A percentile compares a stretch with the other conserved stretches of the same genome.
These are phyloP conservation scores for Erythrobasidium hasegawianum DNA, from an alignment of 1,284 basidiomycete genomes.

Conservation along the genomic window DNA sequence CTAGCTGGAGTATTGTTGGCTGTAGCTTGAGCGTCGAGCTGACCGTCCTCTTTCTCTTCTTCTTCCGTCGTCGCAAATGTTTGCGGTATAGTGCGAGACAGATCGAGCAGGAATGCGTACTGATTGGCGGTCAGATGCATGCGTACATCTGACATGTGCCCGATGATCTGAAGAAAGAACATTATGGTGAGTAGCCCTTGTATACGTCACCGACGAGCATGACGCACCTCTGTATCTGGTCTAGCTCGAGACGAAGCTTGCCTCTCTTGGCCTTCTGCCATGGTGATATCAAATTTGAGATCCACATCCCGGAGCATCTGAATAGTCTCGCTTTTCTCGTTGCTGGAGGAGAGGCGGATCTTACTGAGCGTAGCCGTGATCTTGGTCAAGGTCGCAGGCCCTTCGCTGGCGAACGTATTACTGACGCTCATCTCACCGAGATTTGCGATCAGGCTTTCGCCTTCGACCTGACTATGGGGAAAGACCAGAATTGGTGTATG, in stretches of 20 bases:
- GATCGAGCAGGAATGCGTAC: slow-evolving; percentile 69
- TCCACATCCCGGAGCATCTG: slow-evolving; percentile 93
- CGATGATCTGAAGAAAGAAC: slow-evolving; percentile 55
- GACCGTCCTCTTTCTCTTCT: slow-evolving; percentile 44
- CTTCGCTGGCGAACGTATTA: slow-evolving; percentile 66
- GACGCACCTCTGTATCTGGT: slow-evolving; percentile 44
- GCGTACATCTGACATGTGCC: slow-evolving; percentile 85
- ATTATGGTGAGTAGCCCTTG: slow-evolving; percentile 1
- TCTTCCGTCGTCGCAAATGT: slow-evolving; percentile 55
- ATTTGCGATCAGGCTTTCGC: slow-evolving; percentile 67
- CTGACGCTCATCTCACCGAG: slow-evolving; percentile 84
- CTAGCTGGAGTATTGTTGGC: slow-evolving; percentile 39
- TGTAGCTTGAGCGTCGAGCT: slow-evolving; percentile 39
- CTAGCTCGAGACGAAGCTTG: slow-evolving; percentile 40
- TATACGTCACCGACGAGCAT: too few species aligned
- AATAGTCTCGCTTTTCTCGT: slow-evolving; percentile 57
- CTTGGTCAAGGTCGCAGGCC: slow-evolving; percentile 55
- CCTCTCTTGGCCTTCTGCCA: slow-evolving; percentile 57
- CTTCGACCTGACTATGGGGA: slow-evolving; percentile 66
- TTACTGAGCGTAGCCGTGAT: slow-evolving; percentile 78
- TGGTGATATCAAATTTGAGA: slow-evolving; percentile 67
- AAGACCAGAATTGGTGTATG: slow-evolving; percentile 91
- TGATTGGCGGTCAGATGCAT: slow-evolving; percentile 87
- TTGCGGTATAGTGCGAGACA: slow-evolving; percentile 71
- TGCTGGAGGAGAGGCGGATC: slow-evolving; percentile 73